A percentile compares a stretch with the other conserved stretches of the same genome.
Evolutionary conservation across 441 rosid species (phyloP).

Genomic region (Pelargonium cotyledonis): DNA sequence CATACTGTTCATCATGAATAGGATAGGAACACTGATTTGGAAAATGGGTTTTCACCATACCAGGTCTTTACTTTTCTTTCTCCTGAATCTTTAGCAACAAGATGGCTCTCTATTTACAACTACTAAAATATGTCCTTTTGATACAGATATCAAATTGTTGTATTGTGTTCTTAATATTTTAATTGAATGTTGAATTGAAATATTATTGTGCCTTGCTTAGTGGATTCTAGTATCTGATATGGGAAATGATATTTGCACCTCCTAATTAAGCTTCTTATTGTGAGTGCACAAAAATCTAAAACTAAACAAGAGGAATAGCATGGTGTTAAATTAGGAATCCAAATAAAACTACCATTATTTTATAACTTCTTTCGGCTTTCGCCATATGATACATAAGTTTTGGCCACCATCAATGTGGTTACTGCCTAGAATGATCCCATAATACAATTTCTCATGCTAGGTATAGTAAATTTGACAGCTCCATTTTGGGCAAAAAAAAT

Average conservation of each 20-base stretch:
- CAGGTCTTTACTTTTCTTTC: conserved; percentile 1
- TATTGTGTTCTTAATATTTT: neutral
- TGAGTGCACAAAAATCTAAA: neutral
- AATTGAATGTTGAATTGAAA: conserved; percentile 6
- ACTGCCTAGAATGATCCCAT: neutral
- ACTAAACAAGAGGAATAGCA: neutral
- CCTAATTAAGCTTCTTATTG: conserved; percentile 4
- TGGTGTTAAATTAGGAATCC: neutral
- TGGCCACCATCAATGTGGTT: conserved; percentile 6
- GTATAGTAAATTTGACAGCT: conserved; percentile 6
- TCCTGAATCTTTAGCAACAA: conserved; percentile 4
- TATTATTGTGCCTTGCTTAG: neutral
- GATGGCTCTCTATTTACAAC: neutral
- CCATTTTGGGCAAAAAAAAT: conserved; percentile 7
- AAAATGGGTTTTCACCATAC: neutral
- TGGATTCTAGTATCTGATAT: neutral
- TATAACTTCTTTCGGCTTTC: no score
- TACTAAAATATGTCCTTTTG: neutral
- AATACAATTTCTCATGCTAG: conserved; percentile 12
- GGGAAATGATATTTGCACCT: conserved; percentile 2
- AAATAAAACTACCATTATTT: neutral
- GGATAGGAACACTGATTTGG: neutral
- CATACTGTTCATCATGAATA: neutral
- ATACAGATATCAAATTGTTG: neutral
- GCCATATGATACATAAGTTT: neutral